Percentiles rank a stretch among this genome's conserved stretches.
These are phyloP conservation scores for Tetrapyrgos nigripes DNA, from an alignment of 1,284 basidiomycete species.

Conservation along the genomic window DNA sequence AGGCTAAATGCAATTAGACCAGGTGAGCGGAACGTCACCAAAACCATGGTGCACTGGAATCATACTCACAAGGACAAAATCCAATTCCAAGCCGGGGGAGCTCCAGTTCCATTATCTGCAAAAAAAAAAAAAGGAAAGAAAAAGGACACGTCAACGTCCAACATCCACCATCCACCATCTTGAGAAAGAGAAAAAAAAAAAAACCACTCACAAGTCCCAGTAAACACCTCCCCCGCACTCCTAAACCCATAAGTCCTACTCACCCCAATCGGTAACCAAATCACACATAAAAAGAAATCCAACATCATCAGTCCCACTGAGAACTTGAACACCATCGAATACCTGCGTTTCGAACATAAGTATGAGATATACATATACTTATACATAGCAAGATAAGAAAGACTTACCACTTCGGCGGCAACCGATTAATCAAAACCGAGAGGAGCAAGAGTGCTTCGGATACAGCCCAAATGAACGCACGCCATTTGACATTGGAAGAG, in stretches of 20 bases:
- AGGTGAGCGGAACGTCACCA: background rate
- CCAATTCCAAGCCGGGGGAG: conserved; percentile 87
- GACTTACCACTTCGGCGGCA: conserved; percentile 74
- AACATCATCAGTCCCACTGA: conserved; percentile 77
- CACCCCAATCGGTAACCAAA: conserved; percentile 90
- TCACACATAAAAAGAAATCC: conserved; percentile 84
- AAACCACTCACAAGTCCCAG: conserved; percentile 69
- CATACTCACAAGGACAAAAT: conserved; percentile 73
- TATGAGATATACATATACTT: too few species aligned
- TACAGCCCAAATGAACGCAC: conserved; percentile 81
- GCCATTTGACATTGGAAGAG: conserved; percentile 80
- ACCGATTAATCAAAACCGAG: conserved; percentile 80
- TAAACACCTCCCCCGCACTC: conserved; percentile 80
- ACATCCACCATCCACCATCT: too few species aligned
- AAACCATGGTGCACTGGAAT: too few species aligned
- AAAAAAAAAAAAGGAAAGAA: background rate
- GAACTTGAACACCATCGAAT: conserved; percentile 77
- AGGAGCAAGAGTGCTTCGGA: conserved; percentile 74
- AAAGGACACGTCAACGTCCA: background rate
- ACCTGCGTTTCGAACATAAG: too few species aligned
- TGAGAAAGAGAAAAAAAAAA: background rate
- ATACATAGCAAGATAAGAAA: too few species aligned
- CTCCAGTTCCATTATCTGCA: conserved; percentile 86
- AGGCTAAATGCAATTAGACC: conserved; percentile 52
- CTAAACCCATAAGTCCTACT: conserved; percentile 85